A percentile compares a stretch with the other conserved stretches of the same genome.
phyloP scores from a whole-genome alignment of 2,329 filamentous ascomycete genomes.

The Didymella glomerata region DNA sequence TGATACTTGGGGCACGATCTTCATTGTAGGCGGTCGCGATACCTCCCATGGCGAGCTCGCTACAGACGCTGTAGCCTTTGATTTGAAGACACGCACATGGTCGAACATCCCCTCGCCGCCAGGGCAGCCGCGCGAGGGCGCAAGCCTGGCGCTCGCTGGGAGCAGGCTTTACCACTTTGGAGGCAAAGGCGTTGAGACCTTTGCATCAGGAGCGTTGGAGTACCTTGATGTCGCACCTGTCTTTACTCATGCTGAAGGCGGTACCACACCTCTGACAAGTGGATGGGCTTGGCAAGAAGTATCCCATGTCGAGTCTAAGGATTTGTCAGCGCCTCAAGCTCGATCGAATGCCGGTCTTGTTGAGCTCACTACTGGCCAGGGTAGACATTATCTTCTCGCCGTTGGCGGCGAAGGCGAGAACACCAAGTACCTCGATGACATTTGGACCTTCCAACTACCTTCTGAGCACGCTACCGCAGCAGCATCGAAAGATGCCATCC shows the following conservation, averaged over 20 bases:
- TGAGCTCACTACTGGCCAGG: conserved; percentile 61
- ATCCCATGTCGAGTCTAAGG: conserved; percentile 25
- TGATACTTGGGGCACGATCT: conserved; percentile 59
- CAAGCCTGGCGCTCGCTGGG: conserved; percentile 56
- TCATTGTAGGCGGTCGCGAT: conserved; percentile 60
- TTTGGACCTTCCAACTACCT: conserved; percentile 64
- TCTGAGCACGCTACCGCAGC: conserved; percentile 58
- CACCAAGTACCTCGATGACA: conserved; percentile 51
- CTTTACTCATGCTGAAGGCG: conserved; percentile 47
- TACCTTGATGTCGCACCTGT: conserved; percentile 47
- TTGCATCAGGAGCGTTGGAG: conserved; percentile 32
- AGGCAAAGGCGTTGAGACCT: conserved; percentile 41
- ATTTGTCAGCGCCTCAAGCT: conserved; percentile 48
- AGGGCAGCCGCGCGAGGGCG: conserved; percentile 46
- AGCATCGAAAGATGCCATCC: conserved; percentile 60
- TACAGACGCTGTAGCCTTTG: conserved; percentile 62
- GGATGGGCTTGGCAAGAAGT: conserved; percentile 48
- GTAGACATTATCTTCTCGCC: conserved; percentile 62
- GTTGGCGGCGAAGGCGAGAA: conserved; percentile 56
- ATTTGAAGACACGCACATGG: conserved; percentile 60
- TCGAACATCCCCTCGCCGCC: conserved; percentile 58
- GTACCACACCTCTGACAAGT: conserved; percentile 45
- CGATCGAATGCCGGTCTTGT: conserved; percentile 57
- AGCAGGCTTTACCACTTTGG: conserved; percentile 60
- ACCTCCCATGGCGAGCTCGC: conserved; percentile 34